These are phyloP conservation scores for Debaryomyces udenii DNA, from an alignment of 1,139 yeast species.

Conservation along the genomic window DNA sequence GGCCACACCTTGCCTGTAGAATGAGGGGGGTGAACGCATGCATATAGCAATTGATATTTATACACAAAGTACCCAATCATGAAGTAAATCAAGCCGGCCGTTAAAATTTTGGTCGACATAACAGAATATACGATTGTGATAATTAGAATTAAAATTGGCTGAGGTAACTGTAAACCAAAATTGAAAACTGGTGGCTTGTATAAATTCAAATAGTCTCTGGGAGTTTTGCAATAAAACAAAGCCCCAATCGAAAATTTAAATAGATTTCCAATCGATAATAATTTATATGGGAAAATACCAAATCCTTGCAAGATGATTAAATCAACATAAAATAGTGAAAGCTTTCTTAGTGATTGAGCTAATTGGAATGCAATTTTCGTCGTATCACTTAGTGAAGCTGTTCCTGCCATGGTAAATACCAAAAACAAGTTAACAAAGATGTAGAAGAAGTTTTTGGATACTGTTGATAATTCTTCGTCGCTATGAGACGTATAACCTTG, in stretches of 20 bases:
- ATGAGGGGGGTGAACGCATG: constrained; percentile 71
- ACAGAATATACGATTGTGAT: constrained; percentile 65
- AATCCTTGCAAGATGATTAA: constrained; percentile 80
- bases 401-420: constrained; percentile 81
- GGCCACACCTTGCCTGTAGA: constrained; percentile 77
- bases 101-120: constrained; percentile 63
- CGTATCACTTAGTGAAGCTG: constrained; percentile 69
- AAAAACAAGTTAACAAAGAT: constrained; percentile 82
- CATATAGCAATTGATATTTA: constrained; percentile 65
- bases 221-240: constrained; percentile 54
- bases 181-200: constrained; percentile 68
- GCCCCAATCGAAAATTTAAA: constrained; percentile 58
- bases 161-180: constrained; percentile 67
- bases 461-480: constrained; percentile 77
- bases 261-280: constrained; percentile 68
- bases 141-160: constrained; percentile 62
- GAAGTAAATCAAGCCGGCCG: constrained; percentile 67
- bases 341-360: constrained; percentile 69
- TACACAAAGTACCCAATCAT: constrained; percentile 64
- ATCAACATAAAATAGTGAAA: constrained; percentile 81
- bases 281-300: constrained; percentile 80
- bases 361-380: constrained; percentile 77
- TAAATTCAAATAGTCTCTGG: constrained; percentile 49
- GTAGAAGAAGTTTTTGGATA: constrained; percentile 80
- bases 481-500: constrained; percentile 83